These are phyloP conservation scores for Arthroderma sp. DNA, from an alignment of 2,329 filamentous ascomycete genomes.

Conservation along the genomic window DNA sequence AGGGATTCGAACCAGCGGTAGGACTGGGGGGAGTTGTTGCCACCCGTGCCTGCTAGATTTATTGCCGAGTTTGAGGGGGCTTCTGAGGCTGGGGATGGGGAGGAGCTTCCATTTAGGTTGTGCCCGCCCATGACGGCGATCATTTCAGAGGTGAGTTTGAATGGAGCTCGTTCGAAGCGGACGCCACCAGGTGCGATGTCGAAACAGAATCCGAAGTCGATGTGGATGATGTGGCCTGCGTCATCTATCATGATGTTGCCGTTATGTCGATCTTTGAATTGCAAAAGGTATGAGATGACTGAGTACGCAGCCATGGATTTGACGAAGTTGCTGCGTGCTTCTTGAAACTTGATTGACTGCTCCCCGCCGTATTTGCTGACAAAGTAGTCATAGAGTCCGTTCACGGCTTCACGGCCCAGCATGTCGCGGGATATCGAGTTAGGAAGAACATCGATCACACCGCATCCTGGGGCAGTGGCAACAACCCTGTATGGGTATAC, in stretches of 20 bases:
- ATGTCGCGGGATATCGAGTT: conserved; percentile 98
- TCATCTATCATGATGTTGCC: conserved; percentile 99
- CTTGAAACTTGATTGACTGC: conserved; percentile 86
- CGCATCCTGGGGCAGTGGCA: conserved; percentile 90
- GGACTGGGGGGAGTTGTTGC: conserved; percentile 51
- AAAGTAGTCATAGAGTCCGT: conserved; percentile 97
- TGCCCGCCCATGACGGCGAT: conserved; percentile 86
- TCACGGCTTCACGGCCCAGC: conserved; percentile 94
- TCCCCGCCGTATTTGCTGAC: conserved; percentile 94
- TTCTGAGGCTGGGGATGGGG: neutral
- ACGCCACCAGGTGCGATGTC: conserved; percentile 95
- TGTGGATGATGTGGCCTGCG: conserved; percentile 91
- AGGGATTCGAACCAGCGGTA: conserved; percentile 96
- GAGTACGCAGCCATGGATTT: conserved; percentile 99
- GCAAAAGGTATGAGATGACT: conserved; percentile 87
- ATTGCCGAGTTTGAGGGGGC: conserved; percentile 1
- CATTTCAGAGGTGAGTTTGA: conserved; percentile 97
- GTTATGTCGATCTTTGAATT: conserved; percentile 99
- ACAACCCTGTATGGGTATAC: conserved; percentile 97
- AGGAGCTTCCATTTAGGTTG: conserved; percentile 12
- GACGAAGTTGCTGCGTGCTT: conserved; percentile 91
- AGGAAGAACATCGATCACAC: conserved; percentile 93
- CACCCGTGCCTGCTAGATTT: conserved; percentile 15
- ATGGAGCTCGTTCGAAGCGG: conserved; percentile 93
- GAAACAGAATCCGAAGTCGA: conserved; percentile 99